These are phyloP conservation scores for Stylonectria norvegica DNA, from an alignment of 2,329 filamentous ascomycete species.

Conservation along the genomic window DNA sequence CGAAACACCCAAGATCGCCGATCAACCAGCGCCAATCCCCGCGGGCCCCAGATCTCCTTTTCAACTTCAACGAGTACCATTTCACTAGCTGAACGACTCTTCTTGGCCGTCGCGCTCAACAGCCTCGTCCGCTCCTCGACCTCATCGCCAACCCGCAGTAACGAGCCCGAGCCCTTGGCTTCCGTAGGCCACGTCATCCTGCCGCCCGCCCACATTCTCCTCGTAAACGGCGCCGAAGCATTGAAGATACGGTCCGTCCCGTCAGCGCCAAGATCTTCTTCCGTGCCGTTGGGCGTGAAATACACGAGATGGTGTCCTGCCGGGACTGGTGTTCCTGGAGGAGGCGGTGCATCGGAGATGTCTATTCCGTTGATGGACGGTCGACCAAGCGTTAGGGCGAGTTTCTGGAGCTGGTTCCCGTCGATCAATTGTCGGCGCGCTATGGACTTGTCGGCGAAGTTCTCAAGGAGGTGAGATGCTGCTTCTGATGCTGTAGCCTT, in stretches of 20 bases:
- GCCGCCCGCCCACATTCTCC: conserved; percentile 67
- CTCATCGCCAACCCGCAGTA: conserved; percentile 51
- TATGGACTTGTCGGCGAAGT: conserved; percentile 27
- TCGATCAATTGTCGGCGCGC: conserved; percentile 51
- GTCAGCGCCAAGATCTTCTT: conserved; percentile 53
- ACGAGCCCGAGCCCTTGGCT: conserved; percentile 4
- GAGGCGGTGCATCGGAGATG: conserved; percentile 36
- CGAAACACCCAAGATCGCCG: conserved; percentile 50
- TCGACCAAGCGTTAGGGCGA: conserved; percentile 56
- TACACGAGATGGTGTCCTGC: conserved; percentile 62
- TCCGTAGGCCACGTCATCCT: conserved; percentile 53
- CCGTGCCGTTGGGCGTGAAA: conserved; percentile 56
- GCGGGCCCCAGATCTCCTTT: conserved; percentile 53
- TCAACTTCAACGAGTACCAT: conserved; percentile 65
- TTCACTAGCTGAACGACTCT: conserved; percentile 51
- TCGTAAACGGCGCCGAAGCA: conserved; percentile 55
- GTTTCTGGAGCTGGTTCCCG: conserved; percentile 60
- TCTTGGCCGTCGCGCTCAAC: conserved; percentile 52
- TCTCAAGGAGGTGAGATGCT: conserved; percentile 31
- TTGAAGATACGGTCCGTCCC: conserved; percentile 61
- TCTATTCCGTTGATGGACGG: conserved; percentile 38
- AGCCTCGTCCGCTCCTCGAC: conserved; percentile 56
- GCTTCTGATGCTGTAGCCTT: conserved; percentile 27
- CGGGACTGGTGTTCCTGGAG: conserved; percentile 48
- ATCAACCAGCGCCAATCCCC: conserved; percentile 53